Percentiles rank a stretch among this genome's conserved stretches.
Evolutionary conservation across 148 eudicot species (phyloP).

Genomic region (Rhododendron henanense): DNA sequence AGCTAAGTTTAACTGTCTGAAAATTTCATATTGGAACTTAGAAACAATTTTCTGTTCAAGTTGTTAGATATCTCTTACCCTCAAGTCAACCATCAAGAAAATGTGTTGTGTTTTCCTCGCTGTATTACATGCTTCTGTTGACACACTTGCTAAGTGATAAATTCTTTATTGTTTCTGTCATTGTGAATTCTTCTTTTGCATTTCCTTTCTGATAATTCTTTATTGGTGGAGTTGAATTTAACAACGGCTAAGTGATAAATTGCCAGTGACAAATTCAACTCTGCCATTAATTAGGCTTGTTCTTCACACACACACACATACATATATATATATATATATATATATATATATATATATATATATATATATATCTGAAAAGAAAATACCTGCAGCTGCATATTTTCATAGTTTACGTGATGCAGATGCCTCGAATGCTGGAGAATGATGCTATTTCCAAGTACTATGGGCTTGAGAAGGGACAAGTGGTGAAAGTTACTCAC

Average conservation of each 20-base stretch:
- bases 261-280: background rate
- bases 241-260: background rate
- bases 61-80: background rate
- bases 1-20: too few relatives aligned
- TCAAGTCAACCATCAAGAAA: background rate
- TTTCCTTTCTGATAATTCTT: too few relatives aligned
- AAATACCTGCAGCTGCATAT: background rate
- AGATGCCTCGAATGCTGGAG: slow-evolving; percentile 50
- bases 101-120: background rate
- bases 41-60: too few relatives aligned
- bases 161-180: background rate
- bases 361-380: background rate
- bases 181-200: background rate
- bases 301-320: background rate
- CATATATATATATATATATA: too few relatives aligned
- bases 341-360: background rate
- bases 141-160: background rate
- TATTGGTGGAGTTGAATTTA: too few relatives aligned
- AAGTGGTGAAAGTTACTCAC: slow-evolving; percentile 45
- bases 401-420: background rate
- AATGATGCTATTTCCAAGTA: slow-evolving; percentile 48
- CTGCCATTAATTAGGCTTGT: background rate
- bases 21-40: background rate
- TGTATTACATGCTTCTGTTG: background rate
- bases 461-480: slow-evolving; percentile 54